These are phyloP conservation scores for Chytriomyces sp. DNA, from an alignment of 192 early-diverging fungal genomes.

Conservation along the genomic window DNA sequence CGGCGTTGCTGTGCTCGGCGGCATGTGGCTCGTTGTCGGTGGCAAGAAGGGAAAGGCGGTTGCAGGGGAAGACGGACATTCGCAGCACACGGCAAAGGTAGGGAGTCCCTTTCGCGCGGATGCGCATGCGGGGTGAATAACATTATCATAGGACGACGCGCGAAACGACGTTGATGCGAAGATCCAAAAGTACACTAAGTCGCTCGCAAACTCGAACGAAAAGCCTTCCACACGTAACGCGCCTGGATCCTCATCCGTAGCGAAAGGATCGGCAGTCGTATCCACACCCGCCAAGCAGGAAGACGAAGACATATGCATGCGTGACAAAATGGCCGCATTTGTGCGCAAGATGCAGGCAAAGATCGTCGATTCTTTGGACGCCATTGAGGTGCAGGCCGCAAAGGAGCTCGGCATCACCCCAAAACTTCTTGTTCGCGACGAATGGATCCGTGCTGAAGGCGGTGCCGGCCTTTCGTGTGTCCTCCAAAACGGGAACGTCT, in stretches of 20 bases:
- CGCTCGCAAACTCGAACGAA: slow-evolving; percentile 8
- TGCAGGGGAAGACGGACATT: too few relatives aligned
- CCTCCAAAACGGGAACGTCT: slow-evolving; percentile 86
- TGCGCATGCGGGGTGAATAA: too few relatives aligned
- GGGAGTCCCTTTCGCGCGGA: too few relatives aligned
- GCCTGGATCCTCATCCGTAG: not conserved
- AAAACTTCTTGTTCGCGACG: slow-evolving; percentile 66
- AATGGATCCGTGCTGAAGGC: slow-evolving; percentile 88
- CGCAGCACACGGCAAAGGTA: too few relatives aligned
- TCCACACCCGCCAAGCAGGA: not conserved
- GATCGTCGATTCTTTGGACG: slow-evolving; percentile 71
- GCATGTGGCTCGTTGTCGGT: too few relatives aligned
- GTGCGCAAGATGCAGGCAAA: slow-evolving; percentile 76
- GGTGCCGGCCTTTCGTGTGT: slow-evolving; percentile 93
- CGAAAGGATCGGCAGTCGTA: not conserved
- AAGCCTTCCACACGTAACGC: slow-evolving; percentile 16
- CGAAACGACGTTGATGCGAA: too few relatives aligned
- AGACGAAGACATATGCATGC: slow-evolving; percentile 58
- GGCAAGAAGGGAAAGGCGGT: too few relatives aligned
- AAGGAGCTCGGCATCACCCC: slow-evolving; percentile 17
- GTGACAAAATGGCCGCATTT: slow-evolving; percentile 78
- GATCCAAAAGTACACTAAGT: too few relatives aligned
- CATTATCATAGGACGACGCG: too few relatives aligned
- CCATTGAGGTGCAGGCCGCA: slow-evolving; percentile 48
- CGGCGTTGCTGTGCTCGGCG: not conserved